Evolutionary conservation across 208 protist species (phyloP).

Genomic region (Trypanosoma grayi): DNA sequence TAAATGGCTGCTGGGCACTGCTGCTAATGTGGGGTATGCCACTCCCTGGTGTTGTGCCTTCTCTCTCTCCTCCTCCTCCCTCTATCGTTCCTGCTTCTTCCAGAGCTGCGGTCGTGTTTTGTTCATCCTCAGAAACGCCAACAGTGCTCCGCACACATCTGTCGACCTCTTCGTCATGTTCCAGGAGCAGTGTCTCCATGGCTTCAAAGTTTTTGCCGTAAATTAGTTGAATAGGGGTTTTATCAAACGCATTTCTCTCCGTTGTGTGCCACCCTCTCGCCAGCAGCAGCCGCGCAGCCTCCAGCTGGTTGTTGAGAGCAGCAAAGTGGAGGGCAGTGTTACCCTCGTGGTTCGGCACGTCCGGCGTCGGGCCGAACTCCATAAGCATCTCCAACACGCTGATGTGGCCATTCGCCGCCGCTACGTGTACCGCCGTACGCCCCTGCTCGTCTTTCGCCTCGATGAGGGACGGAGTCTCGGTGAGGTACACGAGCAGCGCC

Average conservation of each 20-base stretch:
- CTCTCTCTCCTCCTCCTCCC: background rate
- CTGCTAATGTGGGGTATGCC: background rate
- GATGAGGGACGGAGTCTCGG: conserved; percentile 45
- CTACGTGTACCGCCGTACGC: conserved; percentile 83
- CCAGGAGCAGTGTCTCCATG: conserved; percentile 79
- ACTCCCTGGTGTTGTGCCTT: background rate
- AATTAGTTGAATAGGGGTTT: conserved; percentile 80
- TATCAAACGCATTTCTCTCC: conserved; percentile 50
- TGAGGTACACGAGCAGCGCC: conserved; percentile 45
- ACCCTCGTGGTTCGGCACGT: conserved; percentile 76
- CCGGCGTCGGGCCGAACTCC: conserved; percentile 46
- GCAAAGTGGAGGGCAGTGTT: conserved; percentile 89
- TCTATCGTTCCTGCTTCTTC: background rate
- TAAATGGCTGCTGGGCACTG: background rate
- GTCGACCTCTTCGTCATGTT: conserved; percentile 70
- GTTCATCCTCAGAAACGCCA: background rate
- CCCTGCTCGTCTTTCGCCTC: conserved; percentile 67
- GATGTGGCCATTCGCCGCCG: conserved; percentile 83
- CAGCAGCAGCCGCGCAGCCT: conserved; percentile 58
- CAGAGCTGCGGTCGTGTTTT: background rate
- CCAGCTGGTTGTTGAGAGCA: conserved; percentile 81
- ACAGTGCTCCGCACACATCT: background rate
- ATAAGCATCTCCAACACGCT: conserved; percentile 71
- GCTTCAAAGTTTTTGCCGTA: conserved; percentile 76
- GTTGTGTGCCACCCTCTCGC: conserved; percentile 52